A percentile compares a stretch with the other conserved stretches of the same genome.
phyloP scores from a whole-genome alignment of 352 stramenopile genomes.

The Pythium grandisporangium region DNA sequence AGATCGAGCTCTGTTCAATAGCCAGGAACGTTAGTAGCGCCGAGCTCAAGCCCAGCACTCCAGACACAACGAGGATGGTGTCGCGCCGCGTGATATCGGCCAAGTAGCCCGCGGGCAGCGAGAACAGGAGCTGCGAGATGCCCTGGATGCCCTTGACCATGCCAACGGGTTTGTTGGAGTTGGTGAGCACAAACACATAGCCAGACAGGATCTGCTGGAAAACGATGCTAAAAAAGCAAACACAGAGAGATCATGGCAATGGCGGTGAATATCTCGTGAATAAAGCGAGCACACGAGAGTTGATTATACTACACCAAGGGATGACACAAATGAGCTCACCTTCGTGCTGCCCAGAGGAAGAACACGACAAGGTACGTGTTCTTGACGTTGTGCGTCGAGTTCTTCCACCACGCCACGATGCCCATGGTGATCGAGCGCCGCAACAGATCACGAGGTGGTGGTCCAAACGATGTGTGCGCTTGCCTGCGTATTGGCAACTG shows the following conservation, averaged over 20 bases:
- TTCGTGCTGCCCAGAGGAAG: constrained; percentile 72
- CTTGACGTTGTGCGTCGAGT: constrained; percentile 47
- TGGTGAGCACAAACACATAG: constrained; percentile 68
- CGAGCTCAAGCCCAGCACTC: constrained; percentile 30
- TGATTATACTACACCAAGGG: no score
- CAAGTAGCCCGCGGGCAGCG: constrained; percentile 54
- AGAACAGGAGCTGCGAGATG: constrained; percentile 69
- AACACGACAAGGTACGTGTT: constrained; percentile 63
- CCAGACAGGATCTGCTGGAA: constrained; percentile 73
- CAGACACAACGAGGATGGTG: constrained; percentile 52
- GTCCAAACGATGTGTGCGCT: no score
- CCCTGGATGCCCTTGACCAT: constrained; percentile 79
- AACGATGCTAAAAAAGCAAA: no score
- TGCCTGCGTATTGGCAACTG: no score
- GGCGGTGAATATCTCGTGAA: no score
- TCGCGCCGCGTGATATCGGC: constrained; percentile 63
- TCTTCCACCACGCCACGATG: no score
- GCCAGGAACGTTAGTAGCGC: constrained; percentile 48
- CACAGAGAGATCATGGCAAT: no score
- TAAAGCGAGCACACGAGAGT: no score
- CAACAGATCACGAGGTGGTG: no score
- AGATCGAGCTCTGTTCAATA: constrained; percentile 30
- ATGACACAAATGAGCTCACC: no score
- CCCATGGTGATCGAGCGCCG: no score
- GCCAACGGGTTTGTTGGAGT: constrained; percentile 66